phyloP scores from a whole-genome alignment of 2,329 filamentous ascomycete genomes.

The Helicocarpus griseus region DNA sequence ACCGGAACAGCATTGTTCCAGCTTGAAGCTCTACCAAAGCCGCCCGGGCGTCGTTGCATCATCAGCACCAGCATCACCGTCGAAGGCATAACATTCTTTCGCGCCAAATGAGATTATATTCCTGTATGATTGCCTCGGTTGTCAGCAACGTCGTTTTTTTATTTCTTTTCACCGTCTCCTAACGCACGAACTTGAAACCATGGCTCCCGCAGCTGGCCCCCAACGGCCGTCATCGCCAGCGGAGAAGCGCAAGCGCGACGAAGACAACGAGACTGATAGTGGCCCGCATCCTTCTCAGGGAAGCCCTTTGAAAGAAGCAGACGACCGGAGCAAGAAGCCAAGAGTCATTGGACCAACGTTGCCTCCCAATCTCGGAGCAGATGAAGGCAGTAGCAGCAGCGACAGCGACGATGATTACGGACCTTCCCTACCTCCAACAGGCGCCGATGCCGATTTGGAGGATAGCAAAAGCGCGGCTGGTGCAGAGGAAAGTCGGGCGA shows the following conservation, averaged over 20 bases:
- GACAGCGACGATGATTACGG: constrained; percentile 32
- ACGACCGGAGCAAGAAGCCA: constrained; percentile 32
- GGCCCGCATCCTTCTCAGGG: not conserved
- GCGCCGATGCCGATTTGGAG: not conserved
- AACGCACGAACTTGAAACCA: not conserved
- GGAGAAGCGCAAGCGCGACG: constrained; percentile 5
- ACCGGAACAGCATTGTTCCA: no score
- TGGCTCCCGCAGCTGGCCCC: not conserved
- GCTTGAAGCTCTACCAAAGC: no score
- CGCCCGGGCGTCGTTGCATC: no score
- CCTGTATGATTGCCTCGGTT: no score
- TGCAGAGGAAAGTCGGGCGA: not conserved
- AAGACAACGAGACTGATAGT: not conserved
- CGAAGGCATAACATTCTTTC: no score
- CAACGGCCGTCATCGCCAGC: not conserved
- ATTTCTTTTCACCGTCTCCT: not conserved
- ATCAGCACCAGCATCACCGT: no score
- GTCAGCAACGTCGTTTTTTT: not conserved
- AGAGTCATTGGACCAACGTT: constrained; percentile 45
- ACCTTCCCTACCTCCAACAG: constrained; percentile 19
- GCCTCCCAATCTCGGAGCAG: constrained; percentile 25
- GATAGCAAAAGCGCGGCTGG: not conserved
- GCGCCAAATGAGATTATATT: no score
- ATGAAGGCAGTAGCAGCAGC: constrained; percentile 16
- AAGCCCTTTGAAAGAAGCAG: not conserved